Percentiles rank a stretch among this genome's conserved stretches.
Conservation (phyloP, 768 basidiomycete species). For the Russula dissimulans region DNA sequence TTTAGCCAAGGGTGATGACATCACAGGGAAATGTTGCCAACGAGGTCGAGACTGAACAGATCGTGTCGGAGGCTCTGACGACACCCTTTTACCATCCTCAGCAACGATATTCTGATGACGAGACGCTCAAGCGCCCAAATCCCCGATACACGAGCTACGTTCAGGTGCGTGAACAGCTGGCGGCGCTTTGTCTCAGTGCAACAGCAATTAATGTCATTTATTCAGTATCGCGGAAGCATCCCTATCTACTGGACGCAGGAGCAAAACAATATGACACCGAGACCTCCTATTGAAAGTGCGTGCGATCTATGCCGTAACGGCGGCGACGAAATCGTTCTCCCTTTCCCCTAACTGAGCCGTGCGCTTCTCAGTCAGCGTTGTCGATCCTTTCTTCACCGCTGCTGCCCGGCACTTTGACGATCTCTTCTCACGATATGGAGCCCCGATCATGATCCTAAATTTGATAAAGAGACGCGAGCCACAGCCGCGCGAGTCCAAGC, state of each 20-base stretch:
- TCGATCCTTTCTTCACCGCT: constrained; percentile 91
- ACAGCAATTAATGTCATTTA: background rate
- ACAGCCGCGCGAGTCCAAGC: constrained; percentile 78
- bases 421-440: constrained; percentile 81
- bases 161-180: constrained; percentile 43
- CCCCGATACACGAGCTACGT: constrained; percentile 94
- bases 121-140: constrained; percentile 41
- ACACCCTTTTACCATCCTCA: constrained; percentile 81
- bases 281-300: constrained; percentile 93
- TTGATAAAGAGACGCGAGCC: constrained; percentile 83
- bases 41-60: constrained; percentile 98
- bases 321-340: no score
- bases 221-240: constrained; percentile 88
- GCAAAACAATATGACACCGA: constrained; percentile 77
- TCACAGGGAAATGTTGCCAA: constrained; percentile 92
- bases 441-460: constrained; percentile 85
- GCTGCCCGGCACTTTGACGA: constrained; percentile 91
- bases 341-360: no score
- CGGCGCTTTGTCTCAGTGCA: background rate
- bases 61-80: constrained; percentile 82
- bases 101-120: constrained; percentile 26
- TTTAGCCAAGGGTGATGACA: background rate
- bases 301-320: background rate
- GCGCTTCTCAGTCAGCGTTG: constrained; percentile 59
- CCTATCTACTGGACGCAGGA: constrained; percentile 98